Conservation (phyloP, 106 monocot species). For the Platanthera guangdongensis region DNA sequence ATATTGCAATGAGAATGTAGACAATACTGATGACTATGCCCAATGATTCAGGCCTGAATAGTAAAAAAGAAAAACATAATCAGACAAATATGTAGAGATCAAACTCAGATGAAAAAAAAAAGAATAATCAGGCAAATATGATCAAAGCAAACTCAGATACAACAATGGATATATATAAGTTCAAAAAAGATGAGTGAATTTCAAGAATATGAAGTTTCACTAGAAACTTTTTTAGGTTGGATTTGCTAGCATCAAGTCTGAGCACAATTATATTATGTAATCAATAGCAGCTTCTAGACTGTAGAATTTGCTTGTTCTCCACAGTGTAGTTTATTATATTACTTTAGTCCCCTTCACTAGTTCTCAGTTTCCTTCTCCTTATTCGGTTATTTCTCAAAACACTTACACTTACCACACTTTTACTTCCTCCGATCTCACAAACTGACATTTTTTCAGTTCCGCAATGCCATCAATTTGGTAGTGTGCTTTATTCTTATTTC, state of each 20-base stretch:
- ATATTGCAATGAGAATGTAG: constrained; percentile 78
- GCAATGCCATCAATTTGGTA: not conserved
- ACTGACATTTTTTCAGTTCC: not conserved
- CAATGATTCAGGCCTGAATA: constrained; percentile 83
- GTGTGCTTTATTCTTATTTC: not conserved
- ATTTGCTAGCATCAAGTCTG: not conserved
- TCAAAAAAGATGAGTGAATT: not conserved
- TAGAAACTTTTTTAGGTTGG: not conserved
- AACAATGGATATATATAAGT: not conserved
- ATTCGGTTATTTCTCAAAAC: too few relatives aligned
- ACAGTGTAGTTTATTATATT: too few relatives aligned
- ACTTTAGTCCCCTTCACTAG: too few relatives aligned
- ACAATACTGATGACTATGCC: constrained; percentile 86
- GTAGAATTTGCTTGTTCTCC: not conserved
- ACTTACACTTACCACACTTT: not conserved
- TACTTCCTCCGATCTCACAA: not conserved
- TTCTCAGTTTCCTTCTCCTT: not conserved
- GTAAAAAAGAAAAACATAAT: not conserved
- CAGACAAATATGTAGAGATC: not conserved
- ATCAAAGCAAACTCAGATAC: not conserved
- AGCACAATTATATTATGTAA: not conserved
- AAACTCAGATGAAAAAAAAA: constrained; percentile 1
- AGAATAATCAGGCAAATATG: not conserved
- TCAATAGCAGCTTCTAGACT: not conserved
- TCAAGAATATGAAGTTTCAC: not conserved